Percentiles rank a stretch among this genome's conserved stretches.
Conservation (phyloP, 2,329 filamentous ascomycete genomes). For the Cyphellophora europaea region DNA sequence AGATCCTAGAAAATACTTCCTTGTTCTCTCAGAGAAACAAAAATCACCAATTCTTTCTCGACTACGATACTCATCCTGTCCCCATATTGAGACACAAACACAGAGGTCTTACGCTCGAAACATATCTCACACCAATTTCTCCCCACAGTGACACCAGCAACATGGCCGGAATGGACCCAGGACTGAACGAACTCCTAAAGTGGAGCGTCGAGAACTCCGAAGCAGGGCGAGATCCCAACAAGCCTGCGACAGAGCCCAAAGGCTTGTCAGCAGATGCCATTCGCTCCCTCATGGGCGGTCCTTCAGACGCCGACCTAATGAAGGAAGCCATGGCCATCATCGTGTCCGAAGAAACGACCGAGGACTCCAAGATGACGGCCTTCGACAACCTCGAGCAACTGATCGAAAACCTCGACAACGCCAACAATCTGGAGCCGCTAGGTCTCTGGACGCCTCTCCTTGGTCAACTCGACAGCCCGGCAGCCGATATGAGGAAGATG, state of each 20-base stretch:
- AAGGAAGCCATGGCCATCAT: slow-evolving; percentile 71
- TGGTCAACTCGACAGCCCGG: slow-evolving; percentile 55
- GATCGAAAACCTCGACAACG: slow-evolving; percentile 89
- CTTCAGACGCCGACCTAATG: slow-evolving; percentile 89
- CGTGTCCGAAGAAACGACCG: slow-evolving; percentile 49
- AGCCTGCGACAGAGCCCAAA: slow-evolving; percentile 23
- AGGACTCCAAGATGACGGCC: slow-evolving; percentile 70
- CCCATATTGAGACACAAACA: too few species aligned
- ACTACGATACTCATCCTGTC: too few species aligned
- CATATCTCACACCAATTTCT: too few species aligned
- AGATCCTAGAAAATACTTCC: too few species aligned
- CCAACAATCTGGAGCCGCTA: slow-evolving; percentile 78
- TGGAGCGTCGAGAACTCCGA: slow-evolving; percentile 62
- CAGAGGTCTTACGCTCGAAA: too few species aligned
- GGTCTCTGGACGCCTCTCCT: slow-evolving; percentile 76
- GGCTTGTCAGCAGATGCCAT: slow-evolving; percentile 61
- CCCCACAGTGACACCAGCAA: too few species aligned
- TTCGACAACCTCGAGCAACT: slow-evolving; percentile 95
- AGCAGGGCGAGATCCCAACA: slow-evolving; percentile 12
- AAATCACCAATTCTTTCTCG: too few species aligned
- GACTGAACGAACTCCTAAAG: slow-evolving; percentile 68
- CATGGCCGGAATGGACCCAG: slow-evolving; percentile 41
- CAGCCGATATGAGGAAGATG: slow-evolving; percentile 67
- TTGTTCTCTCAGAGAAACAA: too few species aligned
- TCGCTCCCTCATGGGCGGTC: slow-evolving; percentile 67